Evolutionary conservation across 2,329 filamentous ascomycete species (phyloP), one percentile per base, ranked within the genome.

Genomic region (Diplodia mutila): DNA sequence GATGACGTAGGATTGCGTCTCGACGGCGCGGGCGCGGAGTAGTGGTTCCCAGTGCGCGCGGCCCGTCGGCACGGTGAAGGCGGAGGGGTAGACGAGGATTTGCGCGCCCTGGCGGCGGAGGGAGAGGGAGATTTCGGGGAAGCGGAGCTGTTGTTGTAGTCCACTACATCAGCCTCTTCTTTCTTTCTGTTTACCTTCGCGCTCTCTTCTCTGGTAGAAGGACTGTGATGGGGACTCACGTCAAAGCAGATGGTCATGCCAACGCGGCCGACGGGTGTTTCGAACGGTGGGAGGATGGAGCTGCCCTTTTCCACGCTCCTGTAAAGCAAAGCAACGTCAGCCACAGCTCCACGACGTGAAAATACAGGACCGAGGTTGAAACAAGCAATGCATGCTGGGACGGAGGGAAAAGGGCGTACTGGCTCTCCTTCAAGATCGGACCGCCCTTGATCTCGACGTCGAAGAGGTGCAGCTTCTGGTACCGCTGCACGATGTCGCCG

Each of bases 391-490:
- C 14, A n/a, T n/a, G n/a, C n/a, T n/a, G n/a, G n/a, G n/a, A n/a
- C n/a, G n/a, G n/a, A n/a, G 18, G 29, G 12, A 52, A 39, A 39
- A n/a, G n/a, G 70, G 82, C 48, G 27, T 80, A 67, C 66, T 83
- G 80, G 75, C 86, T 89, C 75, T 92, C 90, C 71, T 85, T 87
- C 70, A 91, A 76, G 0, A 82, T 78, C 0, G 88, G 87, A 0
- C 87, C 87, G 27, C 81, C 80, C 66, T 84, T 80, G 68, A 88
- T 85, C 51, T 85, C 84, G 68, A 89, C 85, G 77, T 97, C 93
- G 79, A 98, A 97, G 16, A 97, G 85, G 77, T 97, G 94, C 37
- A 97, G 81, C 78, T 98, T 98, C 78, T 97, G 91, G 80, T 97
- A 97, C 23, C 84, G 81, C 16, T 89, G 84, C 1, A 80, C 78